Base-by-base conservation (phyloP, 805 yeast species). In the Wickerhamomyces chambardii region DNA sequence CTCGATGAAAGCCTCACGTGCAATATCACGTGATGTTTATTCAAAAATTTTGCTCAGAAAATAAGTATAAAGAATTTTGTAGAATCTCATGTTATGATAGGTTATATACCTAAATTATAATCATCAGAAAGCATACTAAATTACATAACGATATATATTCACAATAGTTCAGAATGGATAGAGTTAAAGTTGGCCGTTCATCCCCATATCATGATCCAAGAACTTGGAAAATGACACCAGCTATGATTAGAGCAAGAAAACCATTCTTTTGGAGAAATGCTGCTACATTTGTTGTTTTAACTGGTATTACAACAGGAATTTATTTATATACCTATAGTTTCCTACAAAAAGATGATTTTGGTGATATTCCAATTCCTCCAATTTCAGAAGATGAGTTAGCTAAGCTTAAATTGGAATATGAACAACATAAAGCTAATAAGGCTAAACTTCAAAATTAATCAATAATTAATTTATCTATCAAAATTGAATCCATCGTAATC, bases 301-400 rank as follows among this genome's bases (percentile, higher is more conserved):
- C 77, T 5, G 70, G 80, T n/a, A 60, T 85, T 35, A 78, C 92
- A 6, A 64, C 72, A 10, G 77, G 84, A 30, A 80, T 86, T 19
- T 89, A 68, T 50, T 30, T 58, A 47, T 64, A 76, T 60, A 80
- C 95, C 0, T 78, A 75, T 68, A 62, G 72, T 44, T 70, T 74
- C 50, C 63, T 84, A 47, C 75, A 74, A 44, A 67, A 67, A 50
- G 96, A 87, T 53, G 95, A 90, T 44, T 86, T 90, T 55, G 75
- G 70, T 31, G 96, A 89, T 55, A 85, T 90, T 46, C 97, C 97
- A 29, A 78, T 90, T 45, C 98, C 98, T 32, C 97, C 97, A 15
- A 69, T 90, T 39, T 70, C 80, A 28, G 92, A 83, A 41, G 78
- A 70, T 36, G 92, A 86, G 53, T 66, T 90, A 51, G 73, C 71